Evolutionary conservation across 805 yeast species (phyloP), one percentile per base, ranked within the genome.

Genomic region (Starmera amethionina): DNA sequence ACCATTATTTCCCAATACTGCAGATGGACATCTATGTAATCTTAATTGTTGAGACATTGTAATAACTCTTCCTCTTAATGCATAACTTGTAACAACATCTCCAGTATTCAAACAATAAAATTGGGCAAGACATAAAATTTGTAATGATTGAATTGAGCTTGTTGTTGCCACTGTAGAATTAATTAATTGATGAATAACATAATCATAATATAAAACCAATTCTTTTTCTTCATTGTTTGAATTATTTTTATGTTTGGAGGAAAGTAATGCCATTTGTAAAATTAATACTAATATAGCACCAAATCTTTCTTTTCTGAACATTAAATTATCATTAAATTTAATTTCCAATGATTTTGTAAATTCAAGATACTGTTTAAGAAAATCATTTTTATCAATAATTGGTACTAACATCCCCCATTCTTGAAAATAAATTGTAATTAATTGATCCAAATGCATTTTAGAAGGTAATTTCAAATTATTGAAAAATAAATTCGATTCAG

Each of bases 11-110:
- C 77, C 75, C 38, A 82, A 62, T 4, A 85, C 88, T 0, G 90
- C 90, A 5, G 89, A 78, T 9, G 95, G 95, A 58, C 95, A 82
- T 49, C 94, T 69, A 56, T 87, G 95, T 35, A 88, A 65, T 49
- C 96, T 73, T 40, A 88, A 63, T 50, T 87, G 93, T 51, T 85
- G 94, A 5, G 89, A 80, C 89, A 85, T 82, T 25, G 87, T 79
- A 11, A 82, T 75, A 8, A 82, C 79, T 48, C 78, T 68, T 34
- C 90, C 89, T 43, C 95, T 69, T 34, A 83, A 67, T 40, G 80
- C 82, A 62, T 86, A 87, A 44, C 87, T 70, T 2, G 86, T 78
- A 8, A 78, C 70, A 35, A 79, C 72, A 56, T 83, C 88, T 15
- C 95, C 94, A 6, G 74, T 73, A 32, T 79, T 78, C 31, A 83